Evolutionary conservation across 768 basidiomycete species (phyloP), one percentile per base, ranked within the genome.

Genomic region (Hebeloma cylindrosporum): DNA sequence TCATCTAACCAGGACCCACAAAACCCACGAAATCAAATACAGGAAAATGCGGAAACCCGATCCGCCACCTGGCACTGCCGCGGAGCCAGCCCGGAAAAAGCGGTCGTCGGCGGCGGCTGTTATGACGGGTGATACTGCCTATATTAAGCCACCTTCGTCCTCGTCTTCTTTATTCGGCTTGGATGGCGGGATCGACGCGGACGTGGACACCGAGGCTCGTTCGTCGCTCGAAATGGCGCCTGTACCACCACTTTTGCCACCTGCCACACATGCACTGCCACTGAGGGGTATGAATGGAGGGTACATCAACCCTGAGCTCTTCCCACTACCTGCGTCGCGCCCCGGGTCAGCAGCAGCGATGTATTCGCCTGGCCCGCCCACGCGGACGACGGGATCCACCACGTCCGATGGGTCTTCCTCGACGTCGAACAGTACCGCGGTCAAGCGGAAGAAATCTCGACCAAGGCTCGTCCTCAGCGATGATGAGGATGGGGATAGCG

Each of bases 31-130:
- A 9, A 17, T 18, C 17, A n/a, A n/a, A n/a, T n/a, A 32, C 57
- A 90, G 88, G 34, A 92, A 92, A 79, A 91, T 92, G 89, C 83
- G 89, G 33, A 91, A 91, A 65, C 88, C 89, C 7, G 86, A 88
- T 52, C 69, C 77, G 13, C 62, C 63, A 10, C 67, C 74, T 21
- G 67, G 70, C 10, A 56, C 58, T 6, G 61, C 63, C 11, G 43
- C 51, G 18, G 47, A 52, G 18, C 54, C 57, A 7, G 45, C 66
- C 10, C 58, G 68, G 28, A 77, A 72, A 61, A 80, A 81, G 61
- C 71, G 79, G 5, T 60, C 65, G 4, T 73, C 74, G 0, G 69
- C 73, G 8, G 68, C 71, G 8, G 71, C 74, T 11, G 63, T 68
- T 14, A 61, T 72, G 45, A 54, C 63, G 27, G 56, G 54, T n/a